These are phyloP conservation scores for Colletotrichum trifolii DNA, from an alignment of 2,329 filamentous ascomycete genomes.

Conservation along the genomic window DNA sequence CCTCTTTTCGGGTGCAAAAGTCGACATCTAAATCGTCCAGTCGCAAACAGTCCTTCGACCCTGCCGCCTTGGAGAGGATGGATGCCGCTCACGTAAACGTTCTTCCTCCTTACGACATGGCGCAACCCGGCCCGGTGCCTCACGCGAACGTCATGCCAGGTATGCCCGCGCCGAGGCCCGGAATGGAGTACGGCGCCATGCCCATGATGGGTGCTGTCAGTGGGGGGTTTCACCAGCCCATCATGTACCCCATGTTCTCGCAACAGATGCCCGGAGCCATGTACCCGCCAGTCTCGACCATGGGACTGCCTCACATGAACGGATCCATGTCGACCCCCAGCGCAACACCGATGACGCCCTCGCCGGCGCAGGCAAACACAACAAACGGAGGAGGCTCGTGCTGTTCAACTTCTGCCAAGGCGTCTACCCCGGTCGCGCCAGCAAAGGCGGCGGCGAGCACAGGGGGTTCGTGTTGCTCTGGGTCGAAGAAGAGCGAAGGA, in stretches of 20 bases:
- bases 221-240: conserved; percentile 33
- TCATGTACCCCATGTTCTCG: conserved; percentile 33
- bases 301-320: conserved; percentile 19
- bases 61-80: conserved; percentile 61
- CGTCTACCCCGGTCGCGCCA: not conserved
- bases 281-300: conserved; percentile 13
- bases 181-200: conserved; percentile 34
- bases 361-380: conserved; percentile 1
- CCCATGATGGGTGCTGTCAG: conserved; percentile 34
- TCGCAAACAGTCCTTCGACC: conserved; percentile 63
- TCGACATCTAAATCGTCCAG: conserved; percentile 47
- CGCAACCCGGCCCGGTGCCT: conserved; percentile 14
- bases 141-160: conserved; percentile 39
- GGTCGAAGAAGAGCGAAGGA: conserved; percentile 32
- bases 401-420: conserved; percentile 21
- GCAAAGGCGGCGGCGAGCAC: conserved; percentile 5
- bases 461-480: conserved; percentile 39
- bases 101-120: conserved; percentile 47
- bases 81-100: conserved; percentile 64
- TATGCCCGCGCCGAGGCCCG: conserved; percentile 31
- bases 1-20: conserved; percentile 60
- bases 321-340: not conserved
- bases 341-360: conserved; percentile 8
- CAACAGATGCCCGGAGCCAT: conserved; percentile 27
- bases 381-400: conserved; percentile 25